Conservation (phyloP, 495 filamentous ascomycete genomes). For the Talaromyces stipitatus region DNA sequence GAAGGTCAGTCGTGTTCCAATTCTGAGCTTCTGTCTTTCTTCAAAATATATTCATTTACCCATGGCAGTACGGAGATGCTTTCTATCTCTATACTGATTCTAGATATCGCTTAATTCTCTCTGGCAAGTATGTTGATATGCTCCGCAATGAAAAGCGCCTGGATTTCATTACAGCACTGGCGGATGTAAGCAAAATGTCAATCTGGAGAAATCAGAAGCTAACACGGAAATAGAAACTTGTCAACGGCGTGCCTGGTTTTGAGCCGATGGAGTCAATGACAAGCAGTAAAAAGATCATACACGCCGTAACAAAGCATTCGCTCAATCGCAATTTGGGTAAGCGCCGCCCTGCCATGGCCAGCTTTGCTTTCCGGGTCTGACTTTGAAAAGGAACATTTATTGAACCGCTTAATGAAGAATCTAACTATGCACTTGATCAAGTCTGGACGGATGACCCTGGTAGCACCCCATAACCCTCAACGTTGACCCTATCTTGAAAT, state of each 20-base stretch:
- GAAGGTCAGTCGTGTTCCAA: neutral
- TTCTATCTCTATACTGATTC: constrained; percentile 8
- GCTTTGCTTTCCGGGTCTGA: neutral
- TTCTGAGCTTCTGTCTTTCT: neutral
- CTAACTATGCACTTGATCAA: neutral
- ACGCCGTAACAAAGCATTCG: neutral
- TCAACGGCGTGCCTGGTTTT: neutral
- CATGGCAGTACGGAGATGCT: constrained; percentile 4
- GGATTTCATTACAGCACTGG: constrained; percentile 1
- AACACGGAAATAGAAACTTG: neutral
- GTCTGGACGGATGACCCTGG: neutral
- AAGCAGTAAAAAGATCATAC: neutral
- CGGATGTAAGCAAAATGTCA: neutral
- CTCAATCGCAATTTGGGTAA: neutral
- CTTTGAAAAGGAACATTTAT: neutral
- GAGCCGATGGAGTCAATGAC: neutral
- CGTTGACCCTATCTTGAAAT: neutral
- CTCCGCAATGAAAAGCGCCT: constrained; percentile 5
- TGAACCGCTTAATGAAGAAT: neutral
- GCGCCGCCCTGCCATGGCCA: neutral
- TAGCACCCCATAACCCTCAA: neutral
- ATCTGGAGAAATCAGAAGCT: neutral
- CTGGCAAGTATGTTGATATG: constrained; percentile 6
- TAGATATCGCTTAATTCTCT: constrained; percentile 5
- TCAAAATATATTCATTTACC: neutral